Conservation (phyloP, 805 yeast genomes). For the Candida oleophila region DNA sequence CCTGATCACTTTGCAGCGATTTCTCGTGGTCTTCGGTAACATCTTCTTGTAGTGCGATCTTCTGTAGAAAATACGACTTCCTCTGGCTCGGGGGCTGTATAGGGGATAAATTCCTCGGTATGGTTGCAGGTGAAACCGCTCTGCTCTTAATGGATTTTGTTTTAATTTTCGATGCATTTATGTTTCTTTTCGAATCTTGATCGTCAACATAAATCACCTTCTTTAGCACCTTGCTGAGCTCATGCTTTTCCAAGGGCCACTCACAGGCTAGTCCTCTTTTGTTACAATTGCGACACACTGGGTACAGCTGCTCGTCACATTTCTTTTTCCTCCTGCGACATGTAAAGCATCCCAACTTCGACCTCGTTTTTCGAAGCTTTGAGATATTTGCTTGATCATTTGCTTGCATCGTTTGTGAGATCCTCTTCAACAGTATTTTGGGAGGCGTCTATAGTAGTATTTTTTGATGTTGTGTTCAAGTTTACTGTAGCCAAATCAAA, state of each 20-base stretch:
- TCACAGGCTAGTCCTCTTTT: constrained; percentile 18
- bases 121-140: neutral
- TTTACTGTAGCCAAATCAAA: no score
- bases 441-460: no score
- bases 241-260: constrained; percentile 27
- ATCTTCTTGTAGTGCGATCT: constrained; percentile 6
- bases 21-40: neutral
- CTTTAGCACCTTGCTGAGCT: constrained; percentile 18
- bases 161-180: neutral
- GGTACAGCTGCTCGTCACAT: constrained; percentile 33
- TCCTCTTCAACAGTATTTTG: neutral
- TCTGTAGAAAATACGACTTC: constrained; percentile 2
- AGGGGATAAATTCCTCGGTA: neutral
- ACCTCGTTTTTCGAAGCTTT: constrained; percentile 15
- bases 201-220: constrained; percentile 23
- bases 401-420: neutral
- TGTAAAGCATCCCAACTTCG: constrained; percentile 32
- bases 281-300: constrained; percentile 27
- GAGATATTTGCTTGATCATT: neutral
- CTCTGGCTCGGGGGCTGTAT: neutral
- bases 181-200: neutral
- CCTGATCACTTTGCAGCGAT: neutral
- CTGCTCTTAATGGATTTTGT: neutral
- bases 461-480: no score
- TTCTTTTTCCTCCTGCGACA: constrained; percentile 28